Evolutionary conservation across 2,329 filamentous ascomycete species (phyloP), one percentile per base, ranked within the genome.

Genomic region (Calonectria fujianensis): DNA sequence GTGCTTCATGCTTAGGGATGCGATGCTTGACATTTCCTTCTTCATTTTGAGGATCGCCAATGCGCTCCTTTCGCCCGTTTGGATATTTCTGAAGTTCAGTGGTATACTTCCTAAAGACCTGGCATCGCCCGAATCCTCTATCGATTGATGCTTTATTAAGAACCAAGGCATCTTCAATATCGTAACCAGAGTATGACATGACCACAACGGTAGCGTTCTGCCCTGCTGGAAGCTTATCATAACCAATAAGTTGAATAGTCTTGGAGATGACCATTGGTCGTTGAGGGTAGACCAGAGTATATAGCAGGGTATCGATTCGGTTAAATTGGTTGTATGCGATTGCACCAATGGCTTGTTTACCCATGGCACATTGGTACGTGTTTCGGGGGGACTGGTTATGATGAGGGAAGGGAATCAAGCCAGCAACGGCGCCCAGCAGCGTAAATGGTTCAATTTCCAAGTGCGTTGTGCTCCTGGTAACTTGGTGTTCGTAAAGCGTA

Each of bases 351-450:
- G 97, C 97, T 94, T 99, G 97, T 87, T 99, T 99, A 91, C 97
- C 97, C 97, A 99, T 99, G 86, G 97, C 97, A 87, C 96, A 98
- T 89, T 98, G 96, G 83, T 99, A 99, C 0, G 97, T 99, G 84
- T 99, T 99, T 90, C 97, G 91, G 13, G 97, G 97, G 20, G 97
- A 99, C 85, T 99, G 97, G 85, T 99, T 99, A 88, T 99, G 97
- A 84, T 99, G 97, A 11, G 97, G 97, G 82, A 98, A 99, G 6
- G 97, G 97, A 83, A 99, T 99, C 48, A 99, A 89, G 54, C 97
- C 97, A 50, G 97, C 97, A 32, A 99, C 97, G 61, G 97, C 97
- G 32, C 97, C 97, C 18, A 99, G 91, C 65, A 99, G 94, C 1
- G 97, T 99, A 83, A 99, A 99, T 0, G 97, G 97, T 83, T 99